Percentiles rank a stretch among this genome's conserved stretches.
Conservation (phyloP, 176 grass and related monocot species). For the Hyparrhenia diplandra region DNA sequence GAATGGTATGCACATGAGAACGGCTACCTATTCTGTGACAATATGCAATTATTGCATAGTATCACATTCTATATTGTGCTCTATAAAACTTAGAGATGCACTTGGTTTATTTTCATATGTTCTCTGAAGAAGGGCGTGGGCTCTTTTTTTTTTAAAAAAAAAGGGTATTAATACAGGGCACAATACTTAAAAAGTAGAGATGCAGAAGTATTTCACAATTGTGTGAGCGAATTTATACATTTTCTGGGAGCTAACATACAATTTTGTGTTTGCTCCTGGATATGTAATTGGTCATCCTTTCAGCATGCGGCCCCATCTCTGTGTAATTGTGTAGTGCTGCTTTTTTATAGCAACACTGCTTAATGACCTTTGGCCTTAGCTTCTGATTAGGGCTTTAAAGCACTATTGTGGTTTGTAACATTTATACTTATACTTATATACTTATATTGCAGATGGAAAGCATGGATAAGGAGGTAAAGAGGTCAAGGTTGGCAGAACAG, state of each 20-base stretch:
- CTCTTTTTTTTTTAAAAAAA: conserved; percentile 1
- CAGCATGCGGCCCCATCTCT: neutral
- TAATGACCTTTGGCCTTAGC: conserved; percentile 3
- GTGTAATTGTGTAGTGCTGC: neutral
- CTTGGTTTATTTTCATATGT: neutral
- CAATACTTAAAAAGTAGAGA: neutral
- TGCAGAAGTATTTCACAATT: neutral
- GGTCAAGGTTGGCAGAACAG: conserved; percentile 76
- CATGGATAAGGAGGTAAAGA: conserved; percentile 86
- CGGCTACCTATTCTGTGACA: neutral
- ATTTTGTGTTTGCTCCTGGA: neutral
- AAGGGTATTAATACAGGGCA: neutral
- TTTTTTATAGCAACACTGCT: neutral
- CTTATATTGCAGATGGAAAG: conserved; percentile 75
- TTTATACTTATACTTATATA: conserved; percentile 9
- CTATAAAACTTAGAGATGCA: neutral
- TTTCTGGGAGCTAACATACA: neutral
- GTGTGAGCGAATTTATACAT: neutral
- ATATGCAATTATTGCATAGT: neutral
- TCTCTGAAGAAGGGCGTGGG: neutral
- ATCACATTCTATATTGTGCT: neutral
- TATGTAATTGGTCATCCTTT: conserved; percentile 4
- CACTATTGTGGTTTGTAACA: neutral
- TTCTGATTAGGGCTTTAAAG: conserved; percentile 6
- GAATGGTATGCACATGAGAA: neutral